phyloP scores from a whole-genome alignment of 164 flowering plant species.

The Dillenia suffruticosa region DNA sequence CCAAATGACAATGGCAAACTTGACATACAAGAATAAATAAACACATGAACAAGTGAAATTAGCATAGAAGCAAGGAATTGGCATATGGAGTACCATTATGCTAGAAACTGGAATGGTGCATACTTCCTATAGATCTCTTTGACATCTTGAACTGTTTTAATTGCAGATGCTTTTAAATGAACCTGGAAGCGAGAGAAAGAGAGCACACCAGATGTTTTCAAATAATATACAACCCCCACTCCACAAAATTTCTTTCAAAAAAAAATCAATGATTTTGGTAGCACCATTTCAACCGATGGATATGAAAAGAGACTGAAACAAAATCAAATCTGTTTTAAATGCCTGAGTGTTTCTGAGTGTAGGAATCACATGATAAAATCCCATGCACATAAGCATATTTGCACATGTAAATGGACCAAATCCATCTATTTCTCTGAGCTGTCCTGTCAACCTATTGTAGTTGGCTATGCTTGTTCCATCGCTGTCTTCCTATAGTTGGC shows the following conservation, averaged over 20 bases:
- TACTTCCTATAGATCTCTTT: constrained; percentile 42
- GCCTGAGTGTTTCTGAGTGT: constrained; percentile 57
- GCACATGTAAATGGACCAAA: constrained; percentile 57
- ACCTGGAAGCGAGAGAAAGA: constrained; percentile 25
- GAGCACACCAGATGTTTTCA: no score
- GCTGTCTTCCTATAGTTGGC: constrained; percentile 25
- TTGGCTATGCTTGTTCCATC: constrained; percentile 16
- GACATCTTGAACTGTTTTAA: constrained; percentile 31
- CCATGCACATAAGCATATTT: constrained; percentile 60
- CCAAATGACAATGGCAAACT: neutral
- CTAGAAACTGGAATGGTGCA: constrained; percentile 55
- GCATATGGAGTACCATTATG: constrained; percentile 38
- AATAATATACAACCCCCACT: no score
- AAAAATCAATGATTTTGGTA: no score
- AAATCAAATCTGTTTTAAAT: constrained; percentile 41
- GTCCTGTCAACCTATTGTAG: constrained; percentile 24
- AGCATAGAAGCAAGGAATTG: neutral
- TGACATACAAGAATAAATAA: neutral
- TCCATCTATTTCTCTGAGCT: constrained; percentile 40
- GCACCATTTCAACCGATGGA: no score
- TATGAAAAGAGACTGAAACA: neutral
- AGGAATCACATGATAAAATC: constrained; percentile 59
- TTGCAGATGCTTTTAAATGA: constrained; percentile 33
- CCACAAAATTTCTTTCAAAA: no score
- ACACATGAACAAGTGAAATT: neutral